Conservation (phyloP, 2,329 filamentous ascomycete genomes). For the Fusarium sp. region DNA sequence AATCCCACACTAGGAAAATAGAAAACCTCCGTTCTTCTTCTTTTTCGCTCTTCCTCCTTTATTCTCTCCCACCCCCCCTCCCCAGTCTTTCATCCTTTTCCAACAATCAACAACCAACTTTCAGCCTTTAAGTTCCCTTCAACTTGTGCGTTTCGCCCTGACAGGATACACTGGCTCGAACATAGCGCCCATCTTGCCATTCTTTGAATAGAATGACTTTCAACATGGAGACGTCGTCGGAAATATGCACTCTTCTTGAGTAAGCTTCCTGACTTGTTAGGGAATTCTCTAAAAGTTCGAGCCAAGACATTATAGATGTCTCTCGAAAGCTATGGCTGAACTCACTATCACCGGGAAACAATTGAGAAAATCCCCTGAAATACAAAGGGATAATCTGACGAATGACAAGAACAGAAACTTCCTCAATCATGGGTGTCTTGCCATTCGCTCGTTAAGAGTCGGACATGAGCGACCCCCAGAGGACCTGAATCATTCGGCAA, state of each 20-base stretch:
- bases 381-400: not conserved
- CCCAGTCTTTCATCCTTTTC: not conserved
- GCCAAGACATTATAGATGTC: not conserved
- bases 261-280: not conserved
- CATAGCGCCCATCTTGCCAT: not conserved
- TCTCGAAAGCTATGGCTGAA: not conserved
- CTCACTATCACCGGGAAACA: not conserved
- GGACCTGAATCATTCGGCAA: not conserved
- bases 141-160: too few species aligned
- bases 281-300: not conserved
- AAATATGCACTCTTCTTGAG: not conserved
- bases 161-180: not conserved
- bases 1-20: too few species aligned
- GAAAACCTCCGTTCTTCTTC: not conserved
- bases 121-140: too few species aligned
- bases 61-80: too few species aligned
- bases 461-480: not conserved
- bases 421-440: not conserved
- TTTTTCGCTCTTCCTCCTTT: not conserved
- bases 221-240: not conserved
- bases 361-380: not conserved
- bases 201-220: fast-evolving
- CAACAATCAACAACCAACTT: not conserved
- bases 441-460: not conserved
- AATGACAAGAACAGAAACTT: not conserved